Evolutionary conservation across 441 rosid genomes (phyloP).

Genomic region (Syzygium malaccense): DNA sequence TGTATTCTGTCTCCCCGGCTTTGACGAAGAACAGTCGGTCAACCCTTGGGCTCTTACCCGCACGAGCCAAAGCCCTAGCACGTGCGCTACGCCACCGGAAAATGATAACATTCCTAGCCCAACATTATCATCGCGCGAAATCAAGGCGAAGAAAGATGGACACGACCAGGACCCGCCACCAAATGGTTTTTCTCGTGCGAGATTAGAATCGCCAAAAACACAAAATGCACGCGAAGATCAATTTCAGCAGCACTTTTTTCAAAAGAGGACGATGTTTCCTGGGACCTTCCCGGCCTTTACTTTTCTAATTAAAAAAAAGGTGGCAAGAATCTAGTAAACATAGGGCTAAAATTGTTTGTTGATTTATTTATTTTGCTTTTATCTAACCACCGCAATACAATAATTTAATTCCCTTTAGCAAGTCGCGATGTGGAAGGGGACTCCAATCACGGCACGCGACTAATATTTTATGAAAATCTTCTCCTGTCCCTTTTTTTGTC

Average conservation of each 20-base stretch:
- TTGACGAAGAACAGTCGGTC: neutral
- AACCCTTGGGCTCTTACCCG: neutral
- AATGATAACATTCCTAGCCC: neutral
- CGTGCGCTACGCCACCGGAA: neutral
- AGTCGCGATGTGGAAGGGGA: neutral
- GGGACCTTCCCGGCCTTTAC: neutral
- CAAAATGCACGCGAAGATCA: neutral
- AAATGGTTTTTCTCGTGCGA: neutral
- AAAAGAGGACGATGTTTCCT: neutral
- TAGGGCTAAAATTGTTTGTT: neutral
- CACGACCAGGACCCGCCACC: neutral
- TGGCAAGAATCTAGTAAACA: neutral
- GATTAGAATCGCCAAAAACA: neutral
- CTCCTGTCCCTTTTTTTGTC: neutral
- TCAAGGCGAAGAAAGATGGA: neutral
- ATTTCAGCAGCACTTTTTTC: neutral
- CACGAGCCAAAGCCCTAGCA: neutral
- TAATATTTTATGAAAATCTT: neutral
- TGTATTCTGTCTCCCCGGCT: neutral
- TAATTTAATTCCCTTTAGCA: neutral
- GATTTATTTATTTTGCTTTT: neutral
- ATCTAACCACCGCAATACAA: neutral
- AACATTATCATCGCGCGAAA: neutral
- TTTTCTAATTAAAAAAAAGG: neutral
- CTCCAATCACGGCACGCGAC: neutral